Percentiles rank a stretch among this genome's conserved stretches.
Conservation (phyloP, 306 rosid species). For the Malus sieversii region DNA sequence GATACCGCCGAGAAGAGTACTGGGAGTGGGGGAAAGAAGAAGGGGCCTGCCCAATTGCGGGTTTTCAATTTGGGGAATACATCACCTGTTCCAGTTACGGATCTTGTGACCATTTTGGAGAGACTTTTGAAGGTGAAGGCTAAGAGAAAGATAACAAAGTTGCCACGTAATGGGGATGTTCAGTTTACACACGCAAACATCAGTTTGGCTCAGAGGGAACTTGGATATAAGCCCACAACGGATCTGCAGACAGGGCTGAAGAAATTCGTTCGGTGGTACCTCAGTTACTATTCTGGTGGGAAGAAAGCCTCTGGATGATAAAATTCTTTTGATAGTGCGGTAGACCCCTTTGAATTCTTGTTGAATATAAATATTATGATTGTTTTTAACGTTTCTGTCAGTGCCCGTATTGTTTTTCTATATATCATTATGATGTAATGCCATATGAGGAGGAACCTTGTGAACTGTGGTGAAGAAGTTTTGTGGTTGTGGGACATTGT, state of each 20-base stretch:
- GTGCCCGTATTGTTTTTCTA: constrained; percentile 41
- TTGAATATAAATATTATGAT: constrained; percentile 76
- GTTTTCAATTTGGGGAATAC: constrained; percentile 94
- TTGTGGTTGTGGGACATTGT: constrained; percentile 44
- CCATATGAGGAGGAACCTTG: constrained; percentile 45
- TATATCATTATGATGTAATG: constrained; percentile 42
- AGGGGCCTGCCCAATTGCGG: constrained; percentile 77
- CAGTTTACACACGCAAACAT: constrained; percentile 92
- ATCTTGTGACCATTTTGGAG: constrained; percentile 89
- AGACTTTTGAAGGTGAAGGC: constrained; percentile 88
- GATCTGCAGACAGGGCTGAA: constrained; percentile 87
- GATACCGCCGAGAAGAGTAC: constrained; percentile 96
- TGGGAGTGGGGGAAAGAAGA: constrained; percentile 95
- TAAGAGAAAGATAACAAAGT: constrained; percentile 58
- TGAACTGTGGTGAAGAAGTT: constrained; percentile 53
- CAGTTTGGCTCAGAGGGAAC: constrained; percentile 77
- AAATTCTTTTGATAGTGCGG: constrained; percentile 37
- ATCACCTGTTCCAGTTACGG: constrained; percentile 77
- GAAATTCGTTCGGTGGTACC: constrained; percentile 92
- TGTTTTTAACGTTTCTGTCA: constrained; percentile 47
- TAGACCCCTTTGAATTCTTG: constrained; percentile 47
- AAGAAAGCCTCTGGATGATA: constrained; percentile 63
- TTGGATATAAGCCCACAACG: constrained; percentile 78
- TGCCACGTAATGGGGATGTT: constrained; percentile 95
- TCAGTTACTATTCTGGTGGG: constrained; percentile 67